A percentile compares a stretch with the other conserved stretches of the same genome.
phyloP scores from a whole-genome alignment of 768 basidiomycete genomes.

The Asterophora parasitica region DNA sequence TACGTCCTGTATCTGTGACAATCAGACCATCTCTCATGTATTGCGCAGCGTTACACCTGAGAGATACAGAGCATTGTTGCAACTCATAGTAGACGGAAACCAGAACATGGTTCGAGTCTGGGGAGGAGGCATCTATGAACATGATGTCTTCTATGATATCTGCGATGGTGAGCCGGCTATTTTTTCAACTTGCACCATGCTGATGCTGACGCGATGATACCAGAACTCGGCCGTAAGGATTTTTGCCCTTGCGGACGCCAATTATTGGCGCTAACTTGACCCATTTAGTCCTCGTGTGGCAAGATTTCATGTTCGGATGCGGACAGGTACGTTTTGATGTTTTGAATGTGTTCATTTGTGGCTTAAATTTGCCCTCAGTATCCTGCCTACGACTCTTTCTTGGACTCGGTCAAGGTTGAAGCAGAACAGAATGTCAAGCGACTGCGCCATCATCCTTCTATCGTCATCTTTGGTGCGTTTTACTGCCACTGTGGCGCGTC shows the following conservation, averaged over 20 bases:
- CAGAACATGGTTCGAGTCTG: constrained; percentile 92
- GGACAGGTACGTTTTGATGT: constrained; percentile 56
- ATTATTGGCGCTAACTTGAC: constrained; percentile 4
- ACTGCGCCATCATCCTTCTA: constrained; percentile 80
- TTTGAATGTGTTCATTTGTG: neutral
- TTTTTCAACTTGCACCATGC: neutral
- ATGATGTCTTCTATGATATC: constrained; percentile 77
- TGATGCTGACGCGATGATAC: neutral
- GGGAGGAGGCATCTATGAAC: constrained; percentile 91
- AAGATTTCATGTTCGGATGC: constrained; percentile 97
- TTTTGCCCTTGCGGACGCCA: neutral
- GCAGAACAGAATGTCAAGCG: constrained; percentile 82
- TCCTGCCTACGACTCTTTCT: constrained; percentile 79
- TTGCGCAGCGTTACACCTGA: constrained; percentile 36
- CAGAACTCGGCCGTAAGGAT: constrained; percentile 62
- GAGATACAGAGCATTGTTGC: constrained; percentile 76
- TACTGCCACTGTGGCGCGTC: neutral
- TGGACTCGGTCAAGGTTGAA: constrained; percentile 70
- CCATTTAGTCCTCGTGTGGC: constrained; percentile 79
- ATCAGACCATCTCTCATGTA: neutral
- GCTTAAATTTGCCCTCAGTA: constrained; percentile 49
- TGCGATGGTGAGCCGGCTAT: constrained; percentile 57
- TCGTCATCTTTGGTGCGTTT: constrained; percentile 78
- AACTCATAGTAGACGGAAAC: constrained; percentile 82
- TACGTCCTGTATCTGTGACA: constrained; percentile 26